Conservation (phyloP, 305 asterid genomes). For the Plantago coronopus region DNA sequence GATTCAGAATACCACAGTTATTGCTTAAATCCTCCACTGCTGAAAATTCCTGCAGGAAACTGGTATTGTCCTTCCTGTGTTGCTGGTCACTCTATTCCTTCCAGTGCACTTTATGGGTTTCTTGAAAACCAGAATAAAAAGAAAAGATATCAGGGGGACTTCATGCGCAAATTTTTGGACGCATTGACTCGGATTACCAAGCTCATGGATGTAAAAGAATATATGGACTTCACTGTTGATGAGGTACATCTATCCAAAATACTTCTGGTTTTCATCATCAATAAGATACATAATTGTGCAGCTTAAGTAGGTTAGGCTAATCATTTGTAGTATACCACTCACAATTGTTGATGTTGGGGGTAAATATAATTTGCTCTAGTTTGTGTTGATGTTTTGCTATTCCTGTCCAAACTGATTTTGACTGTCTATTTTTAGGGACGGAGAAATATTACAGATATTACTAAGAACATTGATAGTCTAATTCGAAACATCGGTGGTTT, state of each 20-base stretch:
- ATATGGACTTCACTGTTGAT: constrained; percentile 72
- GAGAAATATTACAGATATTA: too few species aligned
- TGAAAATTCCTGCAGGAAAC: constrained; percentile 74
- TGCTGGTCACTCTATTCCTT: constrained; percentile 43
- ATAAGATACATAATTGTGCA: not conserved
- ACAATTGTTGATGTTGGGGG: constrained; percentile 53
- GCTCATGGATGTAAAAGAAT: constrained; percentile 69
- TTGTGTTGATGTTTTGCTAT: too few species aligned
- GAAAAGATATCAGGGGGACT: constrained; percentile 46
- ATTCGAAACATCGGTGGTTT: too few species aligned
- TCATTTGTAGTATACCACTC: constrained; percentile 36
- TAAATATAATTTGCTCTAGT: too few species aligned
- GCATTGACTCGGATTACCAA: constrained; percentile 54
- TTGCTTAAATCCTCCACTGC: constrained; percentile 93
- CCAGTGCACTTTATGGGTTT: constrained; percentile 35
- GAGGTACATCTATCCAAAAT: constrained; percentile 53
- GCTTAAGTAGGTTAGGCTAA: too few species aligned
- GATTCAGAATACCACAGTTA: constrained; percentile 92
- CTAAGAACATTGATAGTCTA: too few species aligned
- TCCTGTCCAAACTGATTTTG: too few species aligned
- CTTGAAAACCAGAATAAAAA: constrained; percentile 32
- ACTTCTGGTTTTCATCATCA: constrained; percentile 20
- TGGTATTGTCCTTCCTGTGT: constrained; percentile 98
- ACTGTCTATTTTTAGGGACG: too few species aligned
- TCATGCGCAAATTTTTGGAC: constrained; percentile 46